Conservation (phyloP, 129 eudicot species). For the Escallonia herrerae region DNA sequence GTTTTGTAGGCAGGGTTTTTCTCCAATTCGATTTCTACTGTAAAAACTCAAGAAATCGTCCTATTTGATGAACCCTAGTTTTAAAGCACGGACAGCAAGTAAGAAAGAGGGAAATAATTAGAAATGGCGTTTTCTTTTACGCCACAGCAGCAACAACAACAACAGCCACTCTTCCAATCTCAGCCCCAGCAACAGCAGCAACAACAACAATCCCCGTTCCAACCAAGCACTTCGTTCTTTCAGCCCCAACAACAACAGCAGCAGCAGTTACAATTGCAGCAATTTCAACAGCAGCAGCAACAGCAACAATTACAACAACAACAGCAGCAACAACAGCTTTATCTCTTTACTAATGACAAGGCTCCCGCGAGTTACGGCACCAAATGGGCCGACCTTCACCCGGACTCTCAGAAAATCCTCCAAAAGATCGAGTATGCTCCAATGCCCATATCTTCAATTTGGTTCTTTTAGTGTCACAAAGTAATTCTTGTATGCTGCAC, state of each 20-base stretch:
- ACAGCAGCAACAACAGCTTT: constrained; percentile 57
- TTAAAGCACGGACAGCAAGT: background rate
- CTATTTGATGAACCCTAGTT: constrained; percentile 1
- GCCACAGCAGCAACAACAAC: constrained; percentile 56
- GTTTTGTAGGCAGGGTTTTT: no score
- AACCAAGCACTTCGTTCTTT: background rate
- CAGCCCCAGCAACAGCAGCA: constrained; percentile 21
- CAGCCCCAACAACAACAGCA: constrained; percentile 32
- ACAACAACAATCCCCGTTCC: constrained; percentile 19
- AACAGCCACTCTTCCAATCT: constrained; percentile 28
- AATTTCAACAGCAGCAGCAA: constrained; percentile 18
- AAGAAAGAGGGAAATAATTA: background rate
- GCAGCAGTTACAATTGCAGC: constrained; percentile 22
- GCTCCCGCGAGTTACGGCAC: constrained; percentile 78
- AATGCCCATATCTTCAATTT: background rate
- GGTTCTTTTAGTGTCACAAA: background rate
- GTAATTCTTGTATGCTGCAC: no score
- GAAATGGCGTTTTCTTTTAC: constrained; percentile 70
- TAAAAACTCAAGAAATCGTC: no score
- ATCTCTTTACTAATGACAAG: constrained; percentile 68
- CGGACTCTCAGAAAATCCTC: constrained; percentile 87
- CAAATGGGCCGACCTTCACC: constrained; percentile 93
- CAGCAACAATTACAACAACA: constrained; percentile 41
- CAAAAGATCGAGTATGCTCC: constrained; percentile 69
- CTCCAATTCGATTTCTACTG: no score